These are phyloP conservation scores for Madurella mycetomatis DNA, from an alignment of 2,329 filamentous ascomycete species.

Conservation along the genomic window DNA sequence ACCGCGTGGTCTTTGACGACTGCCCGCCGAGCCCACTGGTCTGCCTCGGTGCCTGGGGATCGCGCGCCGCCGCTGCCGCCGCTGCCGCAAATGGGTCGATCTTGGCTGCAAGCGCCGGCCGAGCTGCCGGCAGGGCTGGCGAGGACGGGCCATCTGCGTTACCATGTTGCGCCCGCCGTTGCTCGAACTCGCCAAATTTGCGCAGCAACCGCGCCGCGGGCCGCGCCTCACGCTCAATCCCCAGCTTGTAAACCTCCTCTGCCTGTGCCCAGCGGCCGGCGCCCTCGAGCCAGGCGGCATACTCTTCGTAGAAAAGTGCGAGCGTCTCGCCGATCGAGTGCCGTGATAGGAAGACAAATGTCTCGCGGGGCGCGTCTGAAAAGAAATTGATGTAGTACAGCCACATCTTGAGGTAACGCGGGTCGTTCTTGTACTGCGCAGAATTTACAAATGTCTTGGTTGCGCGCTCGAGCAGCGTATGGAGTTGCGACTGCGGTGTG, in stretches of 20 bases:
- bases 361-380: slow-evolving; percentile 87
- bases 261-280: slow-evolving; percentile 83
- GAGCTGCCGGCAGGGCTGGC: slow-evolving; percentile 76
- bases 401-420: slow-evolving; percentile 90
- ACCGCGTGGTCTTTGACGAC: slow-evolving; percentile 58
- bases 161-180: slow-evolving; percentile 56
- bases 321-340: slow-evolving; percentile 82
- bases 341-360: slow-evolving; percentile 83
- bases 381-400: slow-evolving; percentile 91
- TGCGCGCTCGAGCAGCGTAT: slow-evolving; percentile 83
- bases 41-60: slow-evolving; percentile 62
- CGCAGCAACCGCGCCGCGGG: slow-evolving; percentile 76
- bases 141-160: slow-evolving; percentile 65
- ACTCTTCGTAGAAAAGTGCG: slow-evolving; percentile 95
- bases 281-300: slow-evolving; percentile 85
- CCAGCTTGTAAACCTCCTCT: slow-evolving; percentile 87
- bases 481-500: slow-evolving; percentile 83
- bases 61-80: slow-evolving; percentile 45
- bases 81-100: slow-evolving; percentile 70
- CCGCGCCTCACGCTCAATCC: slow-evolving; percentile 81
- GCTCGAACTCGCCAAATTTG: slow-evolving; percentile 90
- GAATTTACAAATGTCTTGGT: slow-evolving; percentile 86
- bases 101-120: slow-evolving; percentile 81
- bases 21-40: slow-evolving; percentile 44
- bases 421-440: slow-evolving; percentile 88